Conservation (phyloP, 148 eudicot genomes). For the Silene latifolia region DNA sequence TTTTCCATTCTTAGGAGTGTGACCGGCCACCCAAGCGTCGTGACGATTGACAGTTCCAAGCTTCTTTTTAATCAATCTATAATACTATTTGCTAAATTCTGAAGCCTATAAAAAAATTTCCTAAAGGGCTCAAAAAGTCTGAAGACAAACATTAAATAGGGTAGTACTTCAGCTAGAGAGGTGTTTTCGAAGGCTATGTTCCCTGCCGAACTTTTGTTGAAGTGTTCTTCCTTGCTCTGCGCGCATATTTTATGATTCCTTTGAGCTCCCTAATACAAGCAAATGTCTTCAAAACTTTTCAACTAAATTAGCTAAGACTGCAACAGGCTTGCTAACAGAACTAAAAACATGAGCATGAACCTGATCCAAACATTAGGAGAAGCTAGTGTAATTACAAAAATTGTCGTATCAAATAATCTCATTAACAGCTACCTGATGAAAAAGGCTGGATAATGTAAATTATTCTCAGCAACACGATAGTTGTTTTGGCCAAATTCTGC, state of each 20-base stretch:
- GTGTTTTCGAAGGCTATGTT: not conserved
- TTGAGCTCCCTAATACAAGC: slow-evolving; percentile 26
- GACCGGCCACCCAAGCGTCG: too few species aligned
- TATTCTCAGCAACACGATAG: too few species aligned
- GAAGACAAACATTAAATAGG: slow-evolving; percentile 22
- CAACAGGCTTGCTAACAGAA: slow-evolving; percentile 63
- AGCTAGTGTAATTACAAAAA: too few species aligned
- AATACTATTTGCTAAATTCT: slow-evolving; percentile 4
- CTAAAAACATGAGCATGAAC: slow-evolving; percentile 54
- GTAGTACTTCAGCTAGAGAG: not conserved
- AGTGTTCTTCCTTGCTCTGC: slow-evolving; percentile 7
- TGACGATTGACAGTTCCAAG: too few species aligned
- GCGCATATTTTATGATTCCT: slow-evolving; percentile 5
- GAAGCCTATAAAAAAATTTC: not conserved
- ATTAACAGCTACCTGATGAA: too few species aligned
- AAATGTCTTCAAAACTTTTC: slow-evolving; percentile 22
- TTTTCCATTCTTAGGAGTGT: too few species aligned
- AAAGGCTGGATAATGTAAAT: too few species aligned
- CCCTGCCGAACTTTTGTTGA: not conserved
- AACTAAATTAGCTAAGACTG: slow-evolving; percentile 46
- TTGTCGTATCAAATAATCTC: too few species aligned
- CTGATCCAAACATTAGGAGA: slow-evolving; percentile 36
- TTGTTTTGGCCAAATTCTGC: too few species aligned
- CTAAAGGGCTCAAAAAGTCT: not conserved
- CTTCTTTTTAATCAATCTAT: too few species aligned